phyloP scores from a whole-genome alignment of 2,329 filamentous ascomycete genomes.

The Colletotrichum sp. region DNA sequence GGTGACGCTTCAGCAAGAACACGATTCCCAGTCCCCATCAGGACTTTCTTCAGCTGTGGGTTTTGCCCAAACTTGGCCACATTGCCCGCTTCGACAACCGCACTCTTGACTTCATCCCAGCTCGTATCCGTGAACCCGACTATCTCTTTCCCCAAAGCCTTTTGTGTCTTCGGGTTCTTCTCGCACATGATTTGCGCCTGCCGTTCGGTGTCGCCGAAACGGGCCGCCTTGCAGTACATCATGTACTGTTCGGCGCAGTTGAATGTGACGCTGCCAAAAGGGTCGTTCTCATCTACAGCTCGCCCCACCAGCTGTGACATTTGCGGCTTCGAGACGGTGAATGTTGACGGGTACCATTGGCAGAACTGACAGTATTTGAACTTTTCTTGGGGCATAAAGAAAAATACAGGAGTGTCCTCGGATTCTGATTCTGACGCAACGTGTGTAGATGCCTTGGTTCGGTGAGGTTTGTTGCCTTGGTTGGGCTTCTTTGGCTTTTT shows the following conservation, averaged over 20 bases:
- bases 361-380: slow-evolving; percentile 35
- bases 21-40: slow-evolving; percentile 34
- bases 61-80: slow-evolving; percentile 39
- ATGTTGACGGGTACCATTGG: slow-evolving; percentile 36
- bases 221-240: slow-evolving; percentile 45
- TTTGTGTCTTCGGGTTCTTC: slow-evolving; percentile 30
- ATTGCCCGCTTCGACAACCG: slow-evolving; percentile 34
- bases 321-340: slow-evolving; percentile 30
- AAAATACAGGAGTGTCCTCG: slow-evolving; percentile 25
- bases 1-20: slow-evolving; percentile 34
- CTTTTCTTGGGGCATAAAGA: slow-evolving; percentile 32
- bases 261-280: slow-evolving; percentile 30
- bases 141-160: slow-evolving; percentile 29
- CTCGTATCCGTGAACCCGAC: slow-evolving; percentile 29
- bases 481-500: neutral
- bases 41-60: slow-evolving; percentile 27
- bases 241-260: slow-evolving; percentile 44
- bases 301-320: slow-evolving; percentile 33
- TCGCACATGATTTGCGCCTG: slow-evolving; percentile 29
- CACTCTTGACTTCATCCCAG: slow-evolving; percentile 36
- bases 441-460: neutral
- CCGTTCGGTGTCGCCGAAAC: slow-evolving; percentile 33
- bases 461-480: neutral
- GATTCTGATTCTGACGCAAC: neutral
- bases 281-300: slow-evolving; percentile 18